phyloP scores from a whole-genome alignment of 805 yeast species.

The Wilhelminamyces savonicus region DNA sequence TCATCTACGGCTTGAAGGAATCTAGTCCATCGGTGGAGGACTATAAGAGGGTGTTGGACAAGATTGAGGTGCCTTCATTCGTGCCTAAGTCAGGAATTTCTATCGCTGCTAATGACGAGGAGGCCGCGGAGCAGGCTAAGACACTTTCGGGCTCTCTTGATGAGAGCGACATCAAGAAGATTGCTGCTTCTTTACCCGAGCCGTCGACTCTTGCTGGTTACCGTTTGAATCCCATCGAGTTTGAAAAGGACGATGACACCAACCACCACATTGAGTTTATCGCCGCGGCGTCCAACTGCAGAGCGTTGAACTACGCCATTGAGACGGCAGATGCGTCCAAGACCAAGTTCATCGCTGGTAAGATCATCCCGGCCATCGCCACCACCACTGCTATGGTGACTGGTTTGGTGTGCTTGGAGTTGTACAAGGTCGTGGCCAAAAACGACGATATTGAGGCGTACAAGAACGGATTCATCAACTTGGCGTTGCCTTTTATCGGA shows the following conservation, averaged over 20 bases:
- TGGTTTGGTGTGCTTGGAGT: slow-evolving; percentile 87
- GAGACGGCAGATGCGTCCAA: slow-evolving; percentile 83
- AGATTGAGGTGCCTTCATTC: slow-evolving; percentile 47
- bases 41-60: slow-evolving; percentile 50
- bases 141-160: slow-evolving; percentile 37
- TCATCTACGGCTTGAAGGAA: slow-evolving; percentile 82
- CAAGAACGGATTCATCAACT: slow-evolving; percentile 86
- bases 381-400: slow-evolving; percentile 98
- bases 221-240: slow-evolving; percentile 82
- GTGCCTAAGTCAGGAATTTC: slow-evolving; percentile 67
- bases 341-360: slow-evolving; percentile 96
- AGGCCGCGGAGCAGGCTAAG: slow-evolving; percentile 76
- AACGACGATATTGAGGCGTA: slow-evolving; percentile 73
- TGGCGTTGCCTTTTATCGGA: slow-evolving; percentile 94
- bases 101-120: slow-evolving; percentile 81
- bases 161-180: slow-evolving; percentile 55
- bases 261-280: slow-evolving; percentile 97
- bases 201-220: slow-evolving; percentile 87
- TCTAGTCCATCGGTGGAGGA: slow-evolving; percentile 48
- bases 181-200: slow-evolving; percentile 79
- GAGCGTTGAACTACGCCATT: slow-evolving; percentile 87
- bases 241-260: slow-evolving; percentile 96
- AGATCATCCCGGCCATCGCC: slow-evolving; percentile 98
- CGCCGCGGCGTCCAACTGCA: slow-evolving; percentile 90
- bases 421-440: slow-evolving; percentile 80